Conservation (phyloP, 148 eudicot genomes). For the Nepenthes gracilis region DNA sequence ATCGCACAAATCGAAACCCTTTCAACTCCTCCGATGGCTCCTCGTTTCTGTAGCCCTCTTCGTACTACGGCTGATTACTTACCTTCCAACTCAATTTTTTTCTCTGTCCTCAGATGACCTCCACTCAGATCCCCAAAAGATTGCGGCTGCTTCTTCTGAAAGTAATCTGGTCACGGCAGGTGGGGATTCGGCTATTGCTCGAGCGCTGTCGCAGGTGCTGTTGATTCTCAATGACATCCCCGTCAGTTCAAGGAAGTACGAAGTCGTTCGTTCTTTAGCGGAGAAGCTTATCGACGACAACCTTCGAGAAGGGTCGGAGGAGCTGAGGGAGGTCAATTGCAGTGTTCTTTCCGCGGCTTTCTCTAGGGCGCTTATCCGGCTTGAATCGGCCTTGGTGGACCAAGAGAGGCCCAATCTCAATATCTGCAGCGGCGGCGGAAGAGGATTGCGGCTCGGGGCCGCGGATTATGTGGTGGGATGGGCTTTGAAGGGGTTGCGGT, state of each 20-base stretch:
- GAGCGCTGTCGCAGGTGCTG: conserved; percentile 59
- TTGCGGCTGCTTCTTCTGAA: neutral
- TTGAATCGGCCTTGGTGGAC: conserved; percentile 31
- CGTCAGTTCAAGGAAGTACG: conserved; percentile 66
- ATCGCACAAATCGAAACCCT: conserved; percentile 15
- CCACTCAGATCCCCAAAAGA: neutral
- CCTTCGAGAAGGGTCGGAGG: conserved; percentile 21
- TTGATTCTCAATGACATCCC: conserved; percentile 40
- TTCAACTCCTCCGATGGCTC: conserved; percentile 33
- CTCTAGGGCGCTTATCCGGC: conserved; percentile 30
- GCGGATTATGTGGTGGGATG: conserved; percentile 14
- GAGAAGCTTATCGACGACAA: conserved; percentile 65
- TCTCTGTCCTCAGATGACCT: neutral
- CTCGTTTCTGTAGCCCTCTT: conserved; percentile 21
- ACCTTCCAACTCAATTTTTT: conserved; percentile 7
- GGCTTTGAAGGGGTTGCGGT: conserved; percentile 22
- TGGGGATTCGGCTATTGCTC: conserved; percentile 32
- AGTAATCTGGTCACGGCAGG: neutral
- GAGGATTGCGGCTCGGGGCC: neutral
- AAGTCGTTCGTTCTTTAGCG: conserved; percentile 42
- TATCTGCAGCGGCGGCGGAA: neutral
- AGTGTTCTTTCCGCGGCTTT: conserved; percentile 44
- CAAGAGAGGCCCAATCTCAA: conserved; percentile 1
- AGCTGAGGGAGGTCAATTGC: conserved; percentile 39
- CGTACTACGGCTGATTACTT: conserved; percentile 21